These are phyloP conservation scores for Castanea sativa DNA, from an alignment of 306 rosid species.

Conservation along the genomic window DNA sequence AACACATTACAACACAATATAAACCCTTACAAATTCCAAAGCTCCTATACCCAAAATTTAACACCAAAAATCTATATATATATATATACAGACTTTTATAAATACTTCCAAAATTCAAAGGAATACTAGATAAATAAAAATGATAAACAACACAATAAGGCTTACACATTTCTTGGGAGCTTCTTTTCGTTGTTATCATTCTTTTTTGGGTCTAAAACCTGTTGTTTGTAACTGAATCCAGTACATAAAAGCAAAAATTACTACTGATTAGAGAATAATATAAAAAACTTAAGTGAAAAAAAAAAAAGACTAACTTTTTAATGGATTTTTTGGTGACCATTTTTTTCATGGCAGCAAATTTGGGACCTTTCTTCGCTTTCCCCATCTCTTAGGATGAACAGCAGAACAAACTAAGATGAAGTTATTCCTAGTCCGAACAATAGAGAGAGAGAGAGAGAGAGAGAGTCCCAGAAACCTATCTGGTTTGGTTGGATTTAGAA, in stretches of 20 bases:
- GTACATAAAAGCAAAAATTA: neutral
- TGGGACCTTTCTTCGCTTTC: slow-evolving; percentile 76
- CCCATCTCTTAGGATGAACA: slow-evolving; percentile 44
- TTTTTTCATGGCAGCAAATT: slow-evolving; percentile 88
- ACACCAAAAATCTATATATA: no score
- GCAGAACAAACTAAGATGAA: neutral
- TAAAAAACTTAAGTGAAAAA: neutral
- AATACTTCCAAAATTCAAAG: neutral
- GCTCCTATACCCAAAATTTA: no score
- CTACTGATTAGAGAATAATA: neutral
- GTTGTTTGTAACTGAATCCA: slow-evolving; percentile 70
- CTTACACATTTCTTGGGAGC: slow-evolving; percentile 85
- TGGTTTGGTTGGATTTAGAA: neutral
- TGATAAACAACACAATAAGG: neutral
- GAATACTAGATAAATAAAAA: neutral
- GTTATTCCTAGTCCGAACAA: neutral
- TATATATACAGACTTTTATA: no score
- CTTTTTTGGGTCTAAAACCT: slow-evolving; percentile 76
- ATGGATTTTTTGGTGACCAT: slow-evolving; percentile 74
- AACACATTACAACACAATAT: slow-evolving; percentile 3
- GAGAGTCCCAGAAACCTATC: neutral
- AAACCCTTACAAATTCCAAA: no score
- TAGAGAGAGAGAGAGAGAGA: neutral
- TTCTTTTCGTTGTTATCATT: slow-evolving; percentile 58
- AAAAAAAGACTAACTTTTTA: slow-evolving; percentile 39